These are phyloP conservation scores for Ammopiptanthus mongolicus DNA, from an alignment of 306 rosid species.

Conservation along the genomic window DNA sequence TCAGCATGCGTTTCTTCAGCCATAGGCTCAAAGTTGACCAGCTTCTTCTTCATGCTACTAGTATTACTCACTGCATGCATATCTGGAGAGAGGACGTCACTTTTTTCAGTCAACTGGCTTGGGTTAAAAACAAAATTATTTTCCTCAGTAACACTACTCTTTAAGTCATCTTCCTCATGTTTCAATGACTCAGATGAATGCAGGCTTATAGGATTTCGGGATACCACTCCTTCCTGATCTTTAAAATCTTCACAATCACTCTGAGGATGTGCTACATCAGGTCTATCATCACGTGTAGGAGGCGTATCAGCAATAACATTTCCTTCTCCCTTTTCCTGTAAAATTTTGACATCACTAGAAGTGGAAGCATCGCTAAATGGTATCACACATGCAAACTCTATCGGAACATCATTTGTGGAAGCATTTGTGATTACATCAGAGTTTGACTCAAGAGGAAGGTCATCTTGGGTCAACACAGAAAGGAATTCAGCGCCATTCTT, in stretches of 20 bases:
- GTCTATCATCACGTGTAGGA: conserved; percentile 13
- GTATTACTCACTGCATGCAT: conserved; percentile 28
- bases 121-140: conserved; percentile 25
- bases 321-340: conserved; percentile 32
- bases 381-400: conserved; percentile 24
- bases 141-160: conserved; percentile 22
- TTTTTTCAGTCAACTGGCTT: conserved; percentile 28
- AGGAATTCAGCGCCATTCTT: conserved; percentile 16
- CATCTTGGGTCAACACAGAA: conserved; percentile 27
- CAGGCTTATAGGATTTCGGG: conserved; percentile 17
- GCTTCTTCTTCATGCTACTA: conserved; percentile 21
- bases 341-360: conserved; percentile 27
- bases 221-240: conserved; percentile 37
- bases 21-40: conserved; percentile 15
- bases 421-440: conserved; percentile 22
- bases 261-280: conserved; percentile 33
- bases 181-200: conserved; percentile 25
- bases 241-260: conserved; percentile 31
- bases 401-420: conserved; percentile 12
- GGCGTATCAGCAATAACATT: conserved; percentile 27
- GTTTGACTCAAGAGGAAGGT: conserved; percentile 26
- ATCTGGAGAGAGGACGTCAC: conserved; percentile 29
- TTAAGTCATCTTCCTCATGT: conserved; percentile 26
- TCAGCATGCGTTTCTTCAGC: conserved; percentile 32
- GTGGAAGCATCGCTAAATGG: conserved; percentile 15